A percentile compares a stretch with the other conserved stretches of the same genome.
phyloP scores from a whole-genome alignment of 208 protist species.

The Leishmania major region DNA sequence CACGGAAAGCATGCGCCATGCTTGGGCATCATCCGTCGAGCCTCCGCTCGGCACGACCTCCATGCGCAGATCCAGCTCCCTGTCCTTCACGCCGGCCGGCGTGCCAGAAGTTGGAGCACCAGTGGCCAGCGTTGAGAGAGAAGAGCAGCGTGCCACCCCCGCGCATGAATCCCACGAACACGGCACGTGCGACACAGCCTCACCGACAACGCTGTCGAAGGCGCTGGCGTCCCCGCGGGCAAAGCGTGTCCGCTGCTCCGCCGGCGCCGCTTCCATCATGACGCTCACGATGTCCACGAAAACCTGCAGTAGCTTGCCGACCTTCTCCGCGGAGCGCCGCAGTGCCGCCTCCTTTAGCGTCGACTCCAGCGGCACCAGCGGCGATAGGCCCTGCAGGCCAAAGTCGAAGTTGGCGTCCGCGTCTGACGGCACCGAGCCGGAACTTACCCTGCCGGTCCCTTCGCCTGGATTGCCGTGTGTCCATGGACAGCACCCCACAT shows the following conservation, averaged over 20 bases:
- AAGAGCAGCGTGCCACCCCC: neutral
- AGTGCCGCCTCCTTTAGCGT: neutral
- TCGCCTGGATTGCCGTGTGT: constrained; percentile 35
- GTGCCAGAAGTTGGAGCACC: neutral
- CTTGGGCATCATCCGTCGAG: neutral
- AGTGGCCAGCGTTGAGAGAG: neutral
- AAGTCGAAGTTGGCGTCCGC: constrained; percentile 1
- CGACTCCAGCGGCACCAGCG: constrained; percentile 1
- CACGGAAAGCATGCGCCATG: constrained; percentile 9
- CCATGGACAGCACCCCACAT: constrained; percentile 57
- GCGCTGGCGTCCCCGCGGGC: neutral
- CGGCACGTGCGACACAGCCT: neutral
- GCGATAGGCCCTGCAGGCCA: neutral
- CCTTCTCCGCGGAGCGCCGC: constrained; percentile 15
- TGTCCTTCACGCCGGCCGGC: neutral
- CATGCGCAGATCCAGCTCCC: neutral
- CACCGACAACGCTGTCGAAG: neutral
- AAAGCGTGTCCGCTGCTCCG: neutral
- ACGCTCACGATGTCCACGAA: constrained; percentile 22
- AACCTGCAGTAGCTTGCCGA: constrained; percentile 21
- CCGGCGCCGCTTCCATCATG: constrained; percentile 1
- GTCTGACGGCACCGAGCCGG: neutral
- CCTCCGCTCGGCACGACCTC: neutral
- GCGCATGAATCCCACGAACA: neutral
- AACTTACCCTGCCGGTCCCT: neutral